Conservation (phyloP, 2,329 filamentous ascomycete species). For the Ceratocystis colombiana region DNA sequence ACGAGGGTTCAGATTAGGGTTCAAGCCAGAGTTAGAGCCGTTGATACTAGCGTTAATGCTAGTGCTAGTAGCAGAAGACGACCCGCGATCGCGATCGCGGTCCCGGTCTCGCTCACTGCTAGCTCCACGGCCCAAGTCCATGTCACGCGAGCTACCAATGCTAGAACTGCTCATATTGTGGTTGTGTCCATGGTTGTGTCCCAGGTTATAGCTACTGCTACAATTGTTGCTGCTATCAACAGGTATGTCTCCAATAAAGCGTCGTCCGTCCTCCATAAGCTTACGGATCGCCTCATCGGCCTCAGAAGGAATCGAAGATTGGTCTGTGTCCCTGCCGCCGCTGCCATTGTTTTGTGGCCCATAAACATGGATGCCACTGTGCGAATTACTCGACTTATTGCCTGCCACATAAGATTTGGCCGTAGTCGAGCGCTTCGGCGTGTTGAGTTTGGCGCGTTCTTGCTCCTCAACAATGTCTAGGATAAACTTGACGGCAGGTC, state of each 20-base stretch:
- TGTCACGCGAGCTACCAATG: conserved; percentile 21
- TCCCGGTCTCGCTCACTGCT: conserved; percentile 10
- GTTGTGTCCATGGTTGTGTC: conserved; percentile 10
- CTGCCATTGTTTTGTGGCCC: neutral
- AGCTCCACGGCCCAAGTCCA: conserved; percentile 8
- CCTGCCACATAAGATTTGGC: conserved; percentile 23
- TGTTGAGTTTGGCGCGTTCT: conserved; percentile 52
- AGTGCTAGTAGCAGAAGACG: conserved; percentile 10
- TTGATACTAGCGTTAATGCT: neutral
- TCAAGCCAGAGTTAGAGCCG: neutral
- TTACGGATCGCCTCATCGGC: conserved; percentile 80
- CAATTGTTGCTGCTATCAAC: conserved; percentile 1
- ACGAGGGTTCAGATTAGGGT: conserved; percentile 4
- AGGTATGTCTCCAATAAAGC: conserved; percentile 54
- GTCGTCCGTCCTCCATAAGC: conserved; percentile 72
- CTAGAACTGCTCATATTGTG: conserved; percentile 17
- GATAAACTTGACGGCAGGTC: conserved; percentile 93
- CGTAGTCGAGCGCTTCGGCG: conserved; percentile 20
- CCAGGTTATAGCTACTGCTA: neutral
- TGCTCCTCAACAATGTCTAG: conserved; percentile 95
- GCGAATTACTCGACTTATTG: conserved; percentile 10
- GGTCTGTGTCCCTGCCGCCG: conserved; percentile 16
- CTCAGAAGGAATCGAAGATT: conserved; percentile 33
- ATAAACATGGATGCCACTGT: conserved; percentile 1
- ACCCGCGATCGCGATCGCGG: neutral